Percentiles rank a stretch among this genome's conserved stretches.
phyloP scores from a whole-genome alignment of 2,329 filamentous ascomycete genomes.

The Ophiocordyceps camponoti-rufipedis region DNA sequence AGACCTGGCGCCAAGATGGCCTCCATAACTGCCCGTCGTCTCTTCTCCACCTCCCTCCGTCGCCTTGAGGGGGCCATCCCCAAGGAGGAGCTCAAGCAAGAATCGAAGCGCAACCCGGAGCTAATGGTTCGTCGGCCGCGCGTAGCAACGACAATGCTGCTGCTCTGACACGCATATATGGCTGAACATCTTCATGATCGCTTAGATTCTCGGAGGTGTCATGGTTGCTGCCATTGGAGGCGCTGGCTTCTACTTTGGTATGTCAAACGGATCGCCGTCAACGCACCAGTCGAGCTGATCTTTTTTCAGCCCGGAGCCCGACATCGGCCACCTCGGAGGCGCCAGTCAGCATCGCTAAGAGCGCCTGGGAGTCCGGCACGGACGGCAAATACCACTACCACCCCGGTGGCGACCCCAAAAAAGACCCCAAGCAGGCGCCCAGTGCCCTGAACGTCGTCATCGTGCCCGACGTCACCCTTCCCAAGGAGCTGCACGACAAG shows the following conservation, averaged over 20 bases:
- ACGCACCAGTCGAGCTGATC: background rate
- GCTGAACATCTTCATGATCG: background rate
- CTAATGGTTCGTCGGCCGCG: conserved; percentile 20
- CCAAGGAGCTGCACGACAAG: conserved; percentile 84
- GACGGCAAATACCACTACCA: conserved; percentile 58
- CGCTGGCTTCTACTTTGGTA: conserved; percentile 81
- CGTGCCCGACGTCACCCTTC: conserved; percentile 81
- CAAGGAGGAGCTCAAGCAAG: conserved; percentile 32
- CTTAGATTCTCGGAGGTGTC: conserved; percentile 75
- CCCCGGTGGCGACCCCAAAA: conserved; percentile 65
- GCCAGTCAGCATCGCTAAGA: conserved; percentile 52
- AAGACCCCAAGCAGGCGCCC: conserved; percentile 71
- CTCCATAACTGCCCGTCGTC: conserved; percentile 35
- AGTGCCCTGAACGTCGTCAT: conserved; percentile 92
- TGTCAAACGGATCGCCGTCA: conserved; percentile 1
- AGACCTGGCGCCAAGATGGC: conserved; percentile 25
- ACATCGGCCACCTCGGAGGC: conserved; percentile 72
- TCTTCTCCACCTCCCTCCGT: conserved; percentile 35
- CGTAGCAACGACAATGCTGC: background rate
- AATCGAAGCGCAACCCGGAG: conserved; percentile 36
- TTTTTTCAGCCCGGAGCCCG: conserved; percentile 33
- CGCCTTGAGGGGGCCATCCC: conserved; percentile 22
- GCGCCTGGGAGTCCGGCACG: conserved; percentile 64
- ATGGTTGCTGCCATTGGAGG: conserved; percentile 80
- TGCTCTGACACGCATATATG: background rate